Conservation (phyloP, 2,329 filamentous ascomycete genomes). For the Pleoardoris graminearum region DNA sequence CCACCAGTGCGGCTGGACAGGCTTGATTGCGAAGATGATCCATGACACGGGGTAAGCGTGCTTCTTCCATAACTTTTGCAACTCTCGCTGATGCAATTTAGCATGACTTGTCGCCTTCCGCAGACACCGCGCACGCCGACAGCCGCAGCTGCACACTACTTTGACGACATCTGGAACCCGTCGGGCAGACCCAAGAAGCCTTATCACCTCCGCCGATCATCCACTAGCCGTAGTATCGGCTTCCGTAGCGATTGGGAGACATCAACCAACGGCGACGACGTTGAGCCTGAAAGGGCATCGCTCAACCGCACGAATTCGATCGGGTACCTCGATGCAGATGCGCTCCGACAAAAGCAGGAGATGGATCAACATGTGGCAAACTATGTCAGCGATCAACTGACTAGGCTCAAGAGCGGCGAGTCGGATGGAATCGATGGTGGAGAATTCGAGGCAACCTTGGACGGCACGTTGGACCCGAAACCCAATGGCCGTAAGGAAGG, state of each 20-base stretch:
- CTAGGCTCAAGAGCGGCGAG: conserved; percentile 67
- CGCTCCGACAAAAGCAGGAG: conserved; percentile 41
- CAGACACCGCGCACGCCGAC: conserved; percentile 90
- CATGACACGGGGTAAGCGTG: conserved; percentile 86
- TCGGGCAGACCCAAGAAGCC: conserved; percentile 47
- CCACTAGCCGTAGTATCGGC: conserved; percentile 81
- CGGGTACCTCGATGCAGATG: conserved; percentile 58
- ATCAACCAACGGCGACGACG: conserved; percentile 43
- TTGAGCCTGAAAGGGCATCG: conserved; percentile 23
- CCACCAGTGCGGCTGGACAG: conserved; percentile 97
- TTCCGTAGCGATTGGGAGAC: conserved; percentile 74
- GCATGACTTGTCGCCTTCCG: conserved; percentile 84
- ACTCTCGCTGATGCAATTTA: conserved; percentile 41
- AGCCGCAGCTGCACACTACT: conserved; percentile 86
- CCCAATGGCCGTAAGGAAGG: conserved; percentile 30
- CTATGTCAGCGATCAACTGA: conserved; percentile 81
- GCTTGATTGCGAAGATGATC: conserved; percentile 93
- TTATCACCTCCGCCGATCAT: conserved; percentile 71
- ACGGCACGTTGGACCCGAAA: conserved; percentile 40
- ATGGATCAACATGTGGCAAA: conserved; percentile 68
- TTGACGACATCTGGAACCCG: conserved; percentile 82
- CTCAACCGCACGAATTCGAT: conserved; percentile 52
- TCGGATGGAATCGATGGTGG: conserved; percentile 58
- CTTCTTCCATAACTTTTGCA: neutral
- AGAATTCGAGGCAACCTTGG: conserved; percentile 64